Evolutionary conservation across 441 rosid genomes (phyloP), one percentile per base, ranked within the genome.

Genomic region (Iberis amara): DNA sequence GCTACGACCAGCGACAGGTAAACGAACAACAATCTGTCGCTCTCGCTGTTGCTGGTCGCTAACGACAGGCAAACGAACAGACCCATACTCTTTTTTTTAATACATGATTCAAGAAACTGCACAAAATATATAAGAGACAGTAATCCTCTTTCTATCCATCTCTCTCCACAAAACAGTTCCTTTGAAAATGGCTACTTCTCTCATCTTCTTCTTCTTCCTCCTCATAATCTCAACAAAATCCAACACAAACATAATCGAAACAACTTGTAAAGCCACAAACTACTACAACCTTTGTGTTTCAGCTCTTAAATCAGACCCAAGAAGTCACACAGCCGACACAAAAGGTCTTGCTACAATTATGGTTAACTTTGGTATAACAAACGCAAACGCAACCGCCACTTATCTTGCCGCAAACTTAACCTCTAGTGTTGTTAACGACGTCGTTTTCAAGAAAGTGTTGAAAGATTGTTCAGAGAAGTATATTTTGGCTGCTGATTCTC

Each of bases 401-500:
- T 87, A 70, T 42, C 45, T 90, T 37, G 71, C 83, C 5, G 77
- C 79, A 0, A 73, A 61, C 27, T 21, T 62, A 21, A 28, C 59
- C 9, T 28, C 68, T 31, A 7, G 6, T 6, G 3, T 72, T 7
- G 13, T 53, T 3, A 75, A 65, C n/a, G 63, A 79, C 52, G 57
- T 73, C 0, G 15, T 24, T 3, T 26, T 65, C 15, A 79, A 62
- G 69, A 81, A 59, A 58, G 79, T 71, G 2, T 50, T 90, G 0
- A 58, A 62, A 56, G 83, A 74, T 18, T 90, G 98, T 27, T 79
- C 89, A 0, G 85, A 76, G 43, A 83, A 82, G 76, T 90, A 87
- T 39, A 21, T 59, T n/a, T 70, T 55, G 15, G 82, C 98, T 0
- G 77, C 70, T 2, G 79, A 75, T 11, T 81, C 97, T 13, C 76